phyloP scores from a whole-genome alignment of 176 grass and related monocot genomes.

The Chloris gayana region DNA sequence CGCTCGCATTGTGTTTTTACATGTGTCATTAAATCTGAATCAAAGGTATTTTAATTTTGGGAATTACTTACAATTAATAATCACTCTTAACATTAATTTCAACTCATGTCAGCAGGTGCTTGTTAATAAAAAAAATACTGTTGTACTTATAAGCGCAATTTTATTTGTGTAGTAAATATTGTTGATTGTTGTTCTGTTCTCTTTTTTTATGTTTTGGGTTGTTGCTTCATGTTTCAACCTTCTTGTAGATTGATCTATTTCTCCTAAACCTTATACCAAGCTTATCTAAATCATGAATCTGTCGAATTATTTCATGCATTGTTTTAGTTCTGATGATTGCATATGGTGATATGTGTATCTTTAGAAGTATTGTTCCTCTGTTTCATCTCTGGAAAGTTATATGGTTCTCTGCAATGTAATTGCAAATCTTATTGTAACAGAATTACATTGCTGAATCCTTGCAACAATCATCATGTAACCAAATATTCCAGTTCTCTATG shows the following conservation, averaged over 20 bases:
- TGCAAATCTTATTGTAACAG: background rate
- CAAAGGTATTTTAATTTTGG: conserved; percentile 61
- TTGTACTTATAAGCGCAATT: background rate
- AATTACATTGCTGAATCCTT: background rate
- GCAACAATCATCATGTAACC: background rate
- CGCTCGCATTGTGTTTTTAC: conserved; percentile 98
- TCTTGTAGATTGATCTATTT: conserved; percentile 33
- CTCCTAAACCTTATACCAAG: background rate
- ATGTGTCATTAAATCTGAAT: conserved; percentile 83
- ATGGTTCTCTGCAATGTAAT: background rate
- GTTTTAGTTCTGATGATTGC: background rate
- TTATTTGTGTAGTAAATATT: too few relatives aligned
- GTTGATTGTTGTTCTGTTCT: too few relatives aligned
- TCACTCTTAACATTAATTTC: background rate
- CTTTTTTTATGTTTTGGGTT: too few relatives aligned
- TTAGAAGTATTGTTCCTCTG: background rate
- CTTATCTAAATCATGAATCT: background rate
- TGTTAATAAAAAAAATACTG: background rate
- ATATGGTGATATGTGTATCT: background rate
- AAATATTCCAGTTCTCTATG: background rate
- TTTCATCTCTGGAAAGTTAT: background rate
- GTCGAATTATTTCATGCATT: background rate
- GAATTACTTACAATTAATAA: background rate
- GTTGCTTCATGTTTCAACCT: conserved; percentile 4
- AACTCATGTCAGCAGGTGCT: background rate